Conservation (phyloP, 495 filamentous ascomycete species). For the Neurospora cerealis region DNA sequence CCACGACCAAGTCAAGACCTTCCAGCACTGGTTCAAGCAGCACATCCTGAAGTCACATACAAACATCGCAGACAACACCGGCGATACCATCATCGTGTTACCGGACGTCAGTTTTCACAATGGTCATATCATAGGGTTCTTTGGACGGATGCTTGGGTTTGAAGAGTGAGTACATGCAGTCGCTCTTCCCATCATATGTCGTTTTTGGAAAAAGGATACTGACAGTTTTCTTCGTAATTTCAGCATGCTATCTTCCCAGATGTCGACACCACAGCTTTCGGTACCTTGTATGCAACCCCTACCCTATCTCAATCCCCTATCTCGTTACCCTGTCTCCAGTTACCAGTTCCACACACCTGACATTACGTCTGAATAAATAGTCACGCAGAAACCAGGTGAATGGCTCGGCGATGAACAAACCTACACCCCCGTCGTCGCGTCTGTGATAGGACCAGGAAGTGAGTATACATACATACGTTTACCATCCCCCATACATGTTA, state of each 20-base stretch:
- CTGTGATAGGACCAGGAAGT: background rate
- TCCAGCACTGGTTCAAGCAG: constrained; percentile 10
- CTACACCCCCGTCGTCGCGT: background rate
- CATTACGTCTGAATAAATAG: no score
- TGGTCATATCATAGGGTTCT: background rate
- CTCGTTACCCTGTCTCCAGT: no score
- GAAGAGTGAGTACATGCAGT: background rate
- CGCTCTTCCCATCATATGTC: no score
- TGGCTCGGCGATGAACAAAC: background rate
- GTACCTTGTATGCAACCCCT: background rate
- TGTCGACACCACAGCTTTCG: background rate
- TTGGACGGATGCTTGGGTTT: background rate
- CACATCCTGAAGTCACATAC: constrained; percentile 3
- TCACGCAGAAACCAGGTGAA: background rate
- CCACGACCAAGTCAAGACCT: constrained; percentile 1
- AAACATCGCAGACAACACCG: no score
- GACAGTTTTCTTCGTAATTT: no score
- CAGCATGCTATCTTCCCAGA: background rate
- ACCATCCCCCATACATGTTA: no score
- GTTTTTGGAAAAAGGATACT: no score
- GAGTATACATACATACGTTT: background rate
- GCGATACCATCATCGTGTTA: constrained; percentile 10
- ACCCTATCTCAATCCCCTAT: background rate
- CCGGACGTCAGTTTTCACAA: constrained; percentile 2
- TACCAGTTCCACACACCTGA: no score